Evolutionary conservation across 805 yeast species (phyloP).

Genomic region (Yarrowia osloensis): DNA sequence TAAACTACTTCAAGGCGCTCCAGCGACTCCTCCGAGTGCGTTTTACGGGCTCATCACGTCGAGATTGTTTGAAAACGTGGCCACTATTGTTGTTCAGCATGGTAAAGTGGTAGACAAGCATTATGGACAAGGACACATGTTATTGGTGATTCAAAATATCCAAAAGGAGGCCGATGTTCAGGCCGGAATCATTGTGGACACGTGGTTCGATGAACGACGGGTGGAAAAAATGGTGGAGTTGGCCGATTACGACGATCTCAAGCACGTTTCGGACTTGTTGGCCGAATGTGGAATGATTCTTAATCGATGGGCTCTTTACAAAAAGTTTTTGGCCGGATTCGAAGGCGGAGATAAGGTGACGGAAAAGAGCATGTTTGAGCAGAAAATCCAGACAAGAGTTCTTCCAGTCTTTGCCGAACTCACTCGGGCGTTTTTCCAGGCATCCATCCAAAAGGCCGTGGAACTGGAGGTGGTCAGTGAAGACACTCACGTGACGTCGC

Average conservation of each 20-base stretch:
- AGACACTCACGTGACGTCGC: conserved; percentile 66
- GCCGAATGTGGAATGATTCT: conserved; percentile 74
- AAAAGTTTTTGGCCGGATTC: conserved; percentile 54
- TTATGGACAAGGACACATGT: conserved; percentile 64
- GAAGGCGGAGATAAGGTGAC: conserved; percentile 49
- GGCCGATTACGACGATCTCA: conserved; percentile 47
- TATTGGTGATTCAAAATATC: conserved; percentile 66
- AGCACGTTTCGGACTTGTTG: conserved; percentile 64
- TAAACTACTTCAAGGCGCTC: conserved; percentile 49
- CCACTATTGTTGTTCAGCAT: conserved; percentile 83
- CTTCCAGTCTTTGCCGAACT: conserved; percentile 66
- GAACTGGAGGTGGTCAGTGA: conserved; percentile 78
- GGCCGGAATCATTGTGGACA: conserved; percentile 82
- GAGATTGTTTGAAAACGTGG: conserved; percentile 74
- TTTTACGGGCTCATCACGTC: conserved; percentile 47
- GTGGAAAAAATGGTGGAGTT: conserved; percentile 15
- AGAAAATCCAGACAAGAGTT: conserved; percentile 55
- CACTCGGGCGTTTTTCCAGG: conserved; percentile 65
- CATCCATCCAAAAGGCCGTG: conserved; percentile 80
- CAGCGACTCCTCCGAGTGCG: conserved; percentile 33
- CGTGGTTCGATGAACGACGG: conserved; percentile 73
- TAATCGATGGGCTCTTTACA: conserved; percentile 68
- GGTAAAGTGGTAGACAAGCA: conserved; percentile 71
- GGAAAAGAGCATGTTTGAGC: conserved; percentile 54
- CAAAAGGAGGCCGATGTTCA: conserved; percentile 93